These are phyloP conservation scores for Blechomonas ayalai DNA, from an alignment of 208 protist genomes.

Conservation along the genomic window DNA sequence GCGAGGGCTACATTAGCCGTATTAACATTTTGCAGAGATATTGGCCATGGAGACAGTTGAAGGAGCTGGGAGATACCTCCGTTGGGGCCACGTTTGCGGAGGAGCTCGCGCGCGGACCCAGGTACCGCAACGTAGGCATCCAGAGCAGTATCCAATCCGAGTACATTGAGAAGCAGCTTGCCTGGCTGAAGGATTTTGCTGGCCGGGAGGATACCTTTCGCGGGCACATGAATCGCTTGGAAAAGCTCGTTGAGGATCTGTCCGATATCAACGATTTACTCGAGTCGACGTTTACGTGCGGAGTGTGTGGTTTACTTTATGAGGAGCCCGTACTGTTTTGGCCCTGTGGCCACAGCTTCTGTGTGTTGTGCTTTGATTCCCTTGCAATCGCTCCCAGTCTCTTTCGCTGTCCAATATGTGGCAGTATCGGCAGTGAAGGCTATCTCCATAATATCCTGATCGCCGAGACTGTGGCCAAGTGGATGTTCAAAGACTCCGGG, in stretches of 20 bases:
- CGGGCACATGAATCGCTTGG: slow-evolving; percentile 48
- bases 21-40: slow-evolving; percentile 79
- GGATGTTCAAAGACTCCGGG: slow-evolving; percentile 86
- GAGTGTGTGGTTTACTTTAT: slow-evolving; percentile 69
- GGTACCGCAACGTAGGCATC: slow-evolving; percentile 69
- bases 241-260: slow-evolving; percentile 70
- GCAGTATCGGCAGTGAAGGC: slow-evolving; percentile 82
- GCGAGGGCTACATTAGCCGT: slow-evolving; percentile 52
- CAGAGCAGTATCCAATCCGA: slow-evolving; percentile 82
- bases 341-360: slow-evolving; percentile 85
- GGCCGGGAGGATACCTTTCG: slow-evolving; percentile 52
- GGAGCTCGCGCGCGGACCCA: slow-evolving; percentile 70
- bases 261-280: slow-evolving; percentile 78
- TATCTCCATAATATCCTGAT: slow-evolving; percentile 80
- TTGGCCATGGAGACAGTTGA: slow-evolving; percentile 82
- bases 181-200: slow-evolving; percentile 60
- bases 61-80: slow-evolving; percentile 66
- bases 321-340: slow-evolving; percentile 82
- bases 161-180: slow-evolving; percentile 65
- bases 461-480: slow-evolving; percentile 78
- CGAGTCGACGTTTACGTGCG: slow-evolving; percentile 65
- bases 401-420: slow-evolving; percentile 75
- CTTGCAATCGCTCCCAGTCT: slow-evolving; percentile 78
- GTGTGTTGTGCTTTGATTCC: slow-evolving; percentile 65
- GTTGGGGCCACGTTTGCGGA: slow-evolving; percentile 73